Evolutionary conservation across 306 rosid species (phyloP).

Genomic region (Prunus davidiana): DNA sequence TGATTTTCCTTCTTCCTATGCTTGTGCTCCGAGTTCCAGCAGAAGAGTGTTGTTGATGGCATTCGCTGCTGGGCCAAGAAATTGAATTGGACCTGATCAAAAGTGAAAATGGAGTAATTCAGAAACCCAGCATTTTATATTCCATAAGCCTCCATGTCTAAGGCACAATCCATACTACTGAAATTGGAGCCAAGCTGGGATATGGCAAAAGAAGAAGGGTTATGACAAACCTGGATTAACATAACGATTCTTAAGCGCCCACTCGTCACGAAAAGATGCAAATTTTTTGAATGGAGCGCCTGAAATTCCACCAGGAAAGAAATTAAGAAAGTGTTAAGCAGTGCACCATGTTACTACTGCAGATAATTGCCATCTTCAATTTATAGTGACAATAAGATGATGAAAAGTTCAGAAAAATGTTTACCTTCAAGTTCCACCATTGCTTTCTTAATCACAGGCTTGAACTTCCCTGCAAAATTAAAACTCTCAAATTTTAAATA

Average conservation of each 20-base stretch:
- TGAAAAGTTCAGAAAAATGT: neutral
- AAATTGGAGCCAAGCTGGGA: neutral
- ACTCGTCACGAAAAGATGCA: conserved; percentile 69
- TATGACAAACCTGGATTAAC: conserved; percentile 57
- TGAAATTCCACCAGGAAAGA: conserved; percentile 23
- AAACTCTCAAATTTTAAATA: neutral
- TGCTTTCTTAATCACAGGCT: conserved; percentile 94
- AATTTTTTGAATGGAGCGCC: conserved; percentile 89
- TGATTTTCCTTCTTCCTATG: conserved; percentile 6
- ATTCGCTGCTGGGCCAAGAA: conserved; percentile 64
- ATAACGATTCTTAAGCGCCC: conserved; percentile 78
- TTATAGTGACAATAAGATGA: neutral
- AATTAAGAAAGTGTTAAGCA: neutral
- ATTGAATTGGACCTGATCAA: conserved; percentile 77
- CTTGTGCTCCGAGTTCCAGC: conserved; percentile 61
- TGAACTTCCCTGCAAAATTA: conserved; percentile 64
- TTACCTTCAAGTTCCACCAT: conserved; percentile 95
- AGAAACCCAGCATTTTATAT: neutral
- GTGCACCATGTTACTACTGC: neutral
- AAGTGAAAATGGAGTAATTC: conserved; percentile 5
- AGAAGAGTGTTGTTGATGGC: conserved; percentile 59
- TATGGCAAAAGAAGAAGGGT: neutral
- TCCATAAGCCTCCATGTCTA: neutral
- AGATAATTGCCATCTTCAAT: too few relatives aligned
- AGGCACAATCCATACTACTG: neutral